Conservation (phyloP, 257 asterid genomes). For the Avicennia marina region DNA sequence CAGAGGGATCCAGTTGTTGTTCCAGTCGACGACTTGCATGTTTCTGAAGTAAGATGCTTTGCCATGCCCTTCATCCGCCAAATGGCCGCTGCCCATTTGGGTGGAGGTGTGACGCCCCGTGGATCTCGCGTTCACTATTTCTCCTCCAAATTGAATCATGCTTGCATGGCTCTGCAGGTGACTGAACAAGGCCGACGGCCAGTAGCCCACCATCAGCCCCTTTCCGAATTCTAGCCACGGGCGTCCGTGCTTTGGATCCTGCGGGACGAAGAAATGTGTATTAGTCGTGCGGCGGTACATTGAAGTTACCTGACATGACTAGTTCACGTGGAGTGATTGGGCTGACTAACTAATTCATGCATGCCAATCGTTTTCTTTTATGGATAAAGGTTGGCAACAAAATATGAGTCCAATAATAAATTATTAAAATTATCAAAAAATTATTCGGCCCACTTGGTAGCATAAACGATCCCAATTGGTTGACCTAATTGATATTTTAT, state of each 20-base stretch:
- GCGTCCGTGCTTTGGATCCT: conserved; percentile 97
- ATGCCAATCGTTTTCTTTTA: too few species aligned
- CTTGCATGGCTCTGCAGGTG: conserved; percentile 73
- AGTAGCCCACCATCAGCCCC: conserved; percentile 78
- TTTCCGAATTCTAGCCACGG: conserved; percentile 94
- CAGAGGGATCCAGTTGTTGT: conserved; percentile 67
- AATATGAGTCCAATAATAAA: too few species aligned
- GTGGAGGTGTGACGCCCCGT: conserved; percentile 73
- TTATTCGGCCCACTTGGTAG: too few species aligned
- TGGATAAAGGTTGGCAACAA: too few species aligned
- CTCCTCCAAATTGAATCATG: conserved; percentile 53
- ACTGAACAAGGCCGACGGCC: conserved; percentile 76
- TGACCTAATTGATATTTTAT: too few species aligned
- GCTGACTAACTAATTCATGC: too few species aligned
- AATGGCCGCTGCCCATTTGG: conserved; percentile 97
- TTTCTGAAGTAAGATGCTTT: conserved; percentile 85
- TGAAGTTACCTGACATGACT: too few species aligned
- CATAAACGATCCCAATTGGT: too few species aligned
- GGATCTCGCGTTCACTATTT: conserved; percentile 42
- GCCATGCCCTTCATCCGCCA: conserved; percentile 77
- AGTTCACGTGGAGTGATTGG: too few species aligned
- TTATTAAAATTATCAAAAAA: too few species aligned
- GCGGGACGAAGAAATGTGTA: too few species aligned
- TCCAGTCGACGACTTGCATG: conserved; percentile 93
- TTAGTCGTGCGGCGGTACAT: too few species aligned